Evolutionary conservation across 495 filamentous ascomycete genomes (phyloP).

Genomic region (Jackrogersella multiformis): DNA sequence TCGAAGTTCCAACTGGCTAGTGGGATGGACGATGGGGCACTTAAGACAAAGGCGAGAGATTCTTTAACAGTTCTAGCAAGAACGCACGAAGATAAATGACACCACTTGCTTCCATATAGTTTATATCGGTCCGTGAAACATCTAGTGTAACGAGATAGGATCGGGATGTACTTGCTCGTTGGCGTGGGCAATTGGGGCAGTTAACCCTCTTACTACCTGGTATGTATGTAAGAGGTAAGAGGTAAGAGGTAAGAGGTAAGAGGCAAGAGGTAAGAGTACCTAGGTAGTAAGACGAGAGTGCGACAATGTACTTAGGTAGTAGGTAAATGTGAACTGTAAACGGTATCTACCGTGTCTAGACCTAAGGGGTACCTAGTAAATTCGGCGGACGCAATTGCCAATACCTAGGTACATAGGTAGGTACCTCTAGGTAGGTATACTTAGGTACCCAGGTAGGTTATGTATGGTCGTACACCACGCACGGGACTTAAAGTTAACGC

Average conservation of each 20-base stretch:
- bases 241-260: no score
- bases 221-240: no score
- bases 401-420: conserved; percentile 12
- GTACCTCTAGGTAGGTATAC: no score
- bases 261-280: no score
- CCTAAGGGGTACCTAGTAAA: conserved; percentile 15
- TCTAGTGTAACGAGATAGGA: conserved; percentile 30
- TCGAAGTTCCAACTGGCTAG: conserved; percentile 21
- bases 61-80: conserved; percentile 17
- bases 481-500: conserved; percentile 26
- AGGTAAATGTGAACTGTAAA: conserved; percentile 32
- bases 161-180: conserved; percentile 33
- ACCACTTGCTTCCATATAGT: conserved; percentile 34
- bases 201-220: conserved; percentile 29
- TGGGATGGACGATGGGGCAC: conserved; percentile 22
- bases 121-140: conserved; percentile 42
- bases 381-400: conserved; percentile 21
- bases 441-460: not conserved
- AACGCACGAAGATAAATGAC: conserved; percentile 31
- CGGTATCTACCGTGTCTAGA: conserved; percentile 35
- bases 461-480: conserved; percentile 19
- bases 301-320: conserved; percentile 31
- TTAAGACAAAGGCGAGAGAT: conserved; percentile 19
- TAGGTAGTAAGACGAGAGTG: conserved; percentile 33
- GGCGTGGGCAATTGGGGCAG: conserved; percentile 32